Percentiles rank a stretch among this genome's conserved stretches.
phyloP scores from a whole-genome alignment of 2,329 filamentous ascomycete genomes.

The Amphichorda felina region DNA sequence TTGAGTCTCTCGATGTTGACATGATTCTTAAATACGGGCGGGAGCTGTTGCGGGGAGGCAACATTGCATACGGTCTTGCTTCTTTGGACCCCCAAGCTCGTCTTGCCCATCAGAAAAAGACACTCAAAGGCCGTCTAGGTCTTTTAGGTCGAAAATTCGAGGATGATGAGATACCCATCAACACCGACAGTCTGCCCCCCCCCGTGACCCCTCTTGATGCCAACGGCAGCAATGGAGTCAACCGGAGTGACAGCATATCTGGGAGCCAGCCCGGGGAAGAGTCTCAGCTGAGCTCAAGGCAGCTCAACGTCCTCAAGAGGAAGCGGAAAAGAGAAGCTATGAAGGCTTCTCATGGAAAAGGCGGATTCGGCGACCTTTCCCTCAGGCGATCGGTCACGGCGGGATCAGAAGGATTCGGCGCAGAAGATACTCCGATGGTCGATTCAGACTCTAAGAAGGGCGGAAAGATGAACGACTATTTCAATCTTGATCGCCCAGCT shows the following conservation, averaged over 20 bases:
- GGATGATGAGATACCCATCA: conserved; percentile 58
- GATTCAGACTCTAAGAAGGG: conserved; percentile 46
- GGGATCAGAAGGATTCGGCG: conserved; percentile 45
- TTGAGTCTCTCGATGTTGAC: conserved; percentile 66
- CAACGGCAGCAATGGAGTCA: conserved; percentile 18
- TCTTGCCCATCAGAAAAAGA: conserved; percentile 82
- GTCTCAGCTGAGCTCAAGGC: conserved; percentile 72
- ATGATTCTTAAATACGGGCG: conserved; percentile 75
- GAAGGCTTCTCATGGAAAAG: conserved; percentile 75
- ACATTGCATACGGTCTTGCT: conserved; percentile 75
- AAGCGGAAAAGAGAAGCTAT: conserved; percentile 87
- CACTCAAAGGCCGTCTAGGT: conserved; percentile 68
- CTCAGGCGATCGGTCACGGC: conserved; percentile 49
- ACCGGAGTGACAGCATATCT: conserved; percentile 21
- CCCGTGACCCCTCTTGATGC: conserved; percentile 33
- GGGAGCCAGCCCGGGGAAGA: conserved; percentile 43
- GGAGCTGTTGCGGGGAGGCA: conserved; percentile 71
- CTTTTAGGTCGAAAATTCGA: conserved; percentile 76
- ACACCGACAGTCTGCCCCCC: conserved; percentile 23
- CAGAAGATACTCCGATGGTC: conserved; percentile 43
- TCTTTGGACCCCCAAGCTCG: conserved; percentile 71
- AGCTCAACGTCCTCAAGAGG: conserved; percentile 87
- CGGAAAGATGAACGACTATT: conserved; percentile 68
- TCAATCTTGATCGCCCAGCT: conserved; percentile 69
- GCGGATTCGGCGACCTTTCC: conserved; percentile 79